Evolutionary conservation across 257 asterid species (phyloP).

Genomic region (Nicotiana otophora): DNA sequence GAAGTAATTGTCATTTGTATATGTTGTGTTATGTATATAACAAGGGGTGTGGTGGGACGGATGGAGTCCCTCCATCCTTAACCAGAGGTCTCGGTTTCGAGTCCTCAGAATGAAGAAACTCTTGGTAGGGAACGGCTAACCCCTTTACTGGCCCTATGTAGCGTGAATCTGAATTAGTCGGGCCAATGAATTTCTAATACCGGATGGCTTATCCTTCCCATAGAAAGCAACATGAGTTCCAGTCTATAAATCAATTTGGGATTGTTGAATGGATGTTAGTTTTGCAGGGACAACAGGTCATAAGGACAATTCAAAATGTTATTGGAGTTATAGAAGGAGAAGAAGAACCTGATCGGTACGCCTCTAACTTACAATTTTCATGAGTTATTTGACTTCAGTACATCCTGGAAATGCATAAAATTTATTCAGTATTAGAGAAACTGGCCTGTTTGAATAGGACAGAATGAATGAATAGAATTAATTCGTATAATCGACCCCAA

Average conservation of each 20-base stretch:
- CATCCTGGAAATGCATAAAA: neutral
- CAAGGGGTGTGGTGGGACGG: too few species aligned
- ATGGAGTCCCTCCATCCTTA: too few species aligned
- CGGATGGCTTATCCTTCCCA: too few species aligned
- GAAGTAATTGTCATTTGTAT: neutral
- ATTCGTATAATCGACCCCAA: neutral
- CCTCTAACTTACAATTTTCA: neutral
- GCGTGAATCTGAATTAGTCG: too few species aligned
- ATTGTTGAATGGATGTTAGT: neutral
- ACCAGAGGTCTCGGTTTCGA: too few species aligned
- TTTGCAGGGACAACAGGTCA: conserved; percentile 74
- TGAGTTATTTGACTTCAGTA: neutral
- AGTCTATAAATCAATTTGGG: neutral
- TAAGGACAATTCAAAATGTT: conserved; percentile 74
- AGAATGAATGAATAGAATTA: neutral
- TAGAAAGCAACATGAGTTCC: neutral
- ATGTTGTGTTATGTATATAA: neutral
- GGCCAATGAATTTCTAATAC: too few species aligned
- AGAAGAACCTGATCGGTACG: conserved; percentile 80
- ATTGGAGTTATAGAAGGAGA: conserved; percentile 73
- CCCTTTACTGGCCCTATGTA: too few species aligned
- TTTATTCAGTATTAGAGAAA: neutral
- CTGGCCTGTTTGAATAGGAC: neutral
- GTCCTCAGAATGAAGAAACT: too few species aligned
- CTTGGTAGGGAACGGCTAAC: too few species aligned